Percentiles rank a stretch among this genome's conserved stretches.
Evolutionary conservation across 306 rosid genomes (phyloP).

Genomic region (Aeschynomene evenia): DNA sequence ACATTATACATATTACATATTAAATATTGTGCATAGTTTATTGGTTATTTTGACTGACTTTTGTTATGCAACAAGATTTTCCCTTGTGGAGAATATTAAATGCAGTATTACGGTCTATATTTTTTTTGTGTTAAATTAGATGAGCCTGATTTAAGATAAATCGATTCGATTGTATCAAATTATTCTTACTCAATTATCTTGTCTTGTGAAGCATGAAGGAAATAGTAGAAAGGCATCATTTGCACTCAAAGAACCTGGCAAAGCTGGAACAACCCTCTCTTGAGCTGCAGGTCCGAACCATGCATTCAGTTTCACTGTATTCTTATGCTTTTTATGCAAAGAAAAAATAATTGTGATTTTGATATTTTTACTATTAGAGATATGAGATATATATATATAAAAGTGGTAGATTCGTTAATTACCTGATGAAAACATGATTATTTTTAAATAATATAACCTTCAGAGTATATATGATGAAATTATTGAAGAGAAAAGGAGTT

Average conservation of each 20-base stretch:
- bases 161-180: too few species aligned
- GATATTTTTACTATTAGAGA: background rate
- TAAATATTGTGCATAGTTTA: too few species aligned
- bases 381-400: background rate
- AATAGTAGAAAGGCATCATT: conserved; percentile 65
- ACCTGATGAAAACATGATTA: background rate
- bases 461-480: too few species aligned
- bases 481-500: too few species aligned
- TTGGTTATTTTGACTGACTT: too few species aligned
- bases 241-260: conserved; percentile 77
- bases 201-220: conserved; percentile 65
- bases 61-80: too few species aligned
- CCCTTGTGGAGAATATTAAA: background rate
- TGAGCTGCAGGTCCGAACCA: conserved; percentile 72
- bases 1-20: too few species aligned
- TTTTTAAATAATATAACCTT: background rate
- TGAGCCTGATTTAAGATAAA: too few species aligned
- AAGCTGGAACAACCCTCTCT: conserved; percentile 79
- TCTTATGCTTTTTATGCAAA: background rate
- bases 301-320: background rate
- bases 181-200: too few species aligned
- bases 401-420: background rate
- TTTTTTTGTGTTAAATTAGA: too few species aligned
- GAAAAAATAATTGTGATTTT: background rate
- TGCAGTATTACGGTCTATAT: background rate